These are phyloP conservation scores for Saccharomycopsis sp. DNA, from an alignment of 805 yeast species.

Conservation along the genomic window DNA sequence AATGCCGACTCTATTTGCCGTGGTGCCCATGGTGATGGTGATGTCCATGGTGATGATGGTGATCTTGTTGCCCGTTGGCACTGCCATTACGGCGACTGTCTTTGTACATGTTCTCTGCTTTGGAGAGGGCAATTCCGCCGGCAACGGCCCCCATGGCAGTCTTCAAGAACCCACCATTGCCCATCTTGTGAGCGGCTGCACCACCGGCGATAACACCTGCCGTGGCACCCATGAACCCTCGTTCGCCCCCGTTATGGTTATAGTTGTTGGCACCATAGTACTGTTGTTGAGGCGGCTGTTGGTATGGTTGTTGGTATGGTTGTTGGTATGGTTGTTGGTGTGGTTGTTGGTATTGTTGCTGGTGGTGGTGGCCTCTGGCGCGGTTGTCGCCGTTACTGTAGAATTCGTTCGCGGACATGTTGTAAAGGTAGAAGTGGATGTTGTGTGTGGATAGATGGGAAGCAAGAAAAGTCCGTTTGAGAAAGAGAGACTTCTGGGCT, in stretches of 20 bases:
- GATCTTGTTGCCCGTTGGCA: constrained; percentile 1
- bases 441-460: neutral
- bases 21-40: neutral
- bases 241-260: constrained; percentile 4
- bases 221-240: constrained; percentile 11
- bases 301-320: neutral
- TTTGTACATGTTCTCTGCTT: constrained; percentile 10
- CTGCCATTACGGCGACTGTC: too few relatives aligned
- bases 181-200: constrained; percentile 7
- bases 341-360: neutral
- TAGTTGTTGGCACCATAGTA: constrained; percentile 1
- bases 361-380: constrained; percentile 1
- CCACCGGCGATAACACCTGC: constrained; percentile 14
- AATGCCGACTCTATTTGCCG: neutral
- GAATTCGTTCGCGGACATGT: constrained; percentile 16
- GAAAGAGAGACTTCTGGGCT: too few relatives aligned
- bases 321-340: constrained; percentile 5
- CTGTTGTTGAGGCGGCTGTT: constrained; percentile 1
- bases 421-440: neutral
- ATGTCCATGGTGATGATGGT: constrained; percentile 1
- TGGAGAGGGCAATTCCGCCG: constrained; percentile 9
- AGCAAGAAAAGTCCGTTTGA: too few relatives aligned
- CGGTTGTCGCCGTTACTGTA: constrained; percentile 7
- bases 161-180: constrained; percentile 9
- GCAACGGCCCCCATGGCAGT: constrained; percentile 13